phyloP scores from a whole-genome alignment of 305 asterid species.

The Solanum chacoense region DNA sequence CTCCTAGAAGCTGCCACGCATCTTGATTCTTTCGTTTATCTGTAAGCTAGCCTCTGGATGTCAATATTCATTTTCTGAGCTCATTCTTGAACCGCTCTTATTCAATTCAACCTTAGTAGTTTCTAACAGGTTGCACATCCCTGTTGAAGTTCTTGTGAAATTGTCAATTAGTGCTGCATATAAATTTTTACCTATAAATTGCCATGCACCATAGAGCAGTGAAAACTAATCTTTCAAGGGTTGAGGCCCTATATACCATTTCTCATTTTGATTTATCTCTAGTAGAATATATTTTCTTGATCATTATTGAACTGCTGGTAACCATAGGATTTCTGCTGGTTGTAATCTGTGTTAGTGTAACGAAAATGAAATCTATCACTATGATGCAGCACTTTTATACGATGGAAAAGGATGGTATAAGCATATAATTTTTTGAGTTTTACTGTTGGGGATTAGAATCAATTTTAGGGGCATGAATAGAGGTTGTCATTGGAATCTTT shows the following conservation, averaged over 20 bases:
- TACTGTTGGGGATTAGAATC: not conserved
- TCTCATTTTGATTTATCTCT: not conserved
- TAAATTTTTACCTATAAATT: not conserved
- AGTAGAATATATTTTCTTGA: not conserved
- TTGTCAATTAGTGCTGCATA: not conserved
- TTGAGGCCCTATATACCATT: not conserved
- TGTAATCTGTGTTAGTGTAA: not conserved
- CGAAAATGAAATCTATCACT: not conserved
- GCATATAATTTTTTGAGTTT: not conserved
- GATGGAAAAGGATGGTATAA: not conserved
- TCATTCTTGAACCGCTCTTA: not conserved
- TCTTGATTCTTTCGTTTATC: slow-evolving; percentile 3
- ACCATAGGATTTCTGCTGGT: not conserved
- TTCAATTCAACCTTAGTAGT: not conserved
- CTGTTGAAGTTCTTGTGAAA: not conserved
- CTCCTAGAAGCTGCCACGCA: slow-evolving; percentile 4
- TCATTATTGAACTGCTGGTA: not conserved
- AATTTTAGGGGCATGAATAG: not conserved
- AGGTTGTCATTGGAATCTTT: slow-evolving; percentile 2
- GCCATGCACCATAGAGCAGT: not conserved
- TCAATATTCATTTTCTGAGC: not conserved
- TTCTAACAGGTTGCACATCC: not conserved
- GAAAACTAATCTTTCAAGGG: not conserved
- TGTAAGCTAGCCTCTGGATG: not conserved
- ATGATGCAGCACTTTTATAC: not conserved